These are phyloP conservation scores for Kalaharituber pfeilii DNA, from an alignment of 2,329 filamentous ascomycete species.

Conservation along the genomic window DNA sequence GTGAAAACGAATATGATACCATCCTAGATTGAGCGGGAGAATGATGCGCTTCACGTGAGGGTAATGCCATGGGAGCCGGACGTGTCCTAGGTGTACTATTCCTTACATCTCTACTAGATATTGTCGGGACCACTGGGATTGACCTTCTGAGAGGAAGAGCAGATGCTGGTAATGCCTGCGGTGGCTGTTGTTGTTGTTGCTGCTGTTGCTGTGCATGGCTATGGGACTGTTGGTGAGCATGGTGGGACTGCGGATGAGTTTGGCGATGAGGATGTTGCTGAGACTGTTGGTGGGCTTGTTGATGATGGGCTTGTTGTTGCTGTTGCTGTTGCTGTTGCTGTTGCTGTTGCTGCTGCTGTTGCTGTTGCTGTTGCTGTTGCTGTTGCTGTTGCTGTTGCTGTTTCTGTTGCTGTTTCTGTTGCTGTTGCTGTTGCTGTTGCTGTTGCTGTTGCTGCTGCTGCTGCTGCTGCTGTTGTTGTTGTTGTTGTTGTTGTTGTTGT, in stretches of 20 bases:
- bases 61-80: background rate
- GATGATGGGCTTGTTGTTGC: conserved; percentile 8
- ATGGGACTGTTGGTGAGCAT: conserved; percentile 19
- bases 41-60: background rate
- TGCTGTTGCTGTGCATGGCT: conserved; percentile 20
- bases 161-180: conserved; percentile 12
- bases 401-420: conserved; percentile 17
- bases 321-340: conserved; percentile 18
- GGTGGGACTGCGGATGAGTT: conserved; percentile 17
- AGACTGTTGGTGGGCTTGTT: conserved; percentile 10
- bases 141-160: background rate
- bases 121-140: conserved; percentile 6
- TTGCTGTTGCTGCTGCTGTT: conserved; percentile 15
- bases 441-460: conserved; percentile 20
- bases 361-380: conserved; percentile 14
- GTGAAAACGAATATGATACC: conserved; percentile 1
- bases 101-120: background rate
- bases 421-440: conserved; percentile 20
- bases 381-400: conserved; percentile 19
- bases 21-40: conserved; percentile 1
- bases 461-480: conserved; percentile 19
- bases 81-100: background rate
- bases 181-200: conserved; percentile 19
- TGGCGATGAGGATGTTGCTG: conserved; percentile 16
- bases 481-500: conserved; percentile 17